phyloP scores from a whole-genome alignment of 768 basidiomycete species.

The Porpolomopsis calyptriformis region DNA sequence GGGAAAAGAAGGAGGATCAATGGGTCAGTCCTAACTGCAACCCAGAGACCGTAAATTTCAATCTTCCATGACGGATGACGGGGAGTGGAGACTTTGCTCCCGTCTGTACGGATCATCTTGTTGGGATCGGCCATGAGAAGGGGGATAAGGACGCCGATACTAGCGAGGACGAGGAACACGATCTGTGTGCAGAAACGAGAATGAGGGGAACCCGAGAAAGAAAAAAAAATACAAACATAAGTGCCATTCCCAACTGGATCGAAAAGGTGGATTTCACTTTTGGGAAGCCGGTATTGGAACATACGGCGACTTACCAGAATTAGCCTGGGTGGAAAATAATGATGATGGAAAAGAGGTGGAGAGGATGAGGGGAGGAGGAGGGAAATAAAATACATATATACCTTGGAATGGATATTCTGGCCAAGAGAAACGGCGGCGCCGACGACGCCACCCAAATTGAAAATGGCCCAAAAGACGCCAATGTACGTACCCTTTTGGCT shows the following conservation, averaged over 20 bases:
- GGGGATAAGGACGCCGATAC: conserved; percentile 58
- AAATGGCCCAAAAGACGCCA: conserved; percentile 75
- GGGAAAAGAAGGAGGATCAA: conserved; percentile 69
- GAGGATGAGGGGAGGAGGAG: no score
- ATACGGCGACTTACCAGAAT: conserved; percentile 12
- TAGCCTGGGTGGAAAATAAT: conserved; percentile 3
- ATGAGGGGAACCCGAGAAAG: not conserved
- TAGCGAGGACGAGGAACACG: conserved; percentile 61
- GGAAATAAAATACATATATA: conserved; percentile 25
- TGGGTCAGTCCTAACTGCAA: conserved; percentile 60
- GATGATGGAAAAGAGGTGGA: conserved; percentile 19
- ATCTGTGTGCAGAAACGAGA: conserved; percentile 37
- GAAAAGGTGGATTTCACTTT: not conserved
- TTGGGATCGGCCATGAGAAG: conserved; percentile 61
- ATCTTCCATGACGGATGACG: conserved; percentile 70
- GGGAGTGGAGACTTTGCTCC: conserved; percentile 50
- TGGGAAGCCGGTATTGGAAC: no score
- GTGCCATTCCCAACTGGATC: conserved; percentile 56
- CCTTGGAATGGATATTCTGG: conserved; percentile 54
- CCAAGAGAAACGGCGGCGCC: conserved; percentile 69
- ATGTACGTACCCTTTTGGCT: conserved; percentile 68
- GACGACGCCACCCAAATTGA: conserved; percentile 73
- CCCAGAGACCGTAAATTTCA: conserved; percentile 60
- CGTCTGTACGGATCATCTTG: conserved; percentile 66
- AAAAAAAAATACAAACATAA: conserved; percentile 41